Conservation (phyloP, 2,329 filamentous ascomycete genomes). For the Colletotrichum eremochloae region DNA sequence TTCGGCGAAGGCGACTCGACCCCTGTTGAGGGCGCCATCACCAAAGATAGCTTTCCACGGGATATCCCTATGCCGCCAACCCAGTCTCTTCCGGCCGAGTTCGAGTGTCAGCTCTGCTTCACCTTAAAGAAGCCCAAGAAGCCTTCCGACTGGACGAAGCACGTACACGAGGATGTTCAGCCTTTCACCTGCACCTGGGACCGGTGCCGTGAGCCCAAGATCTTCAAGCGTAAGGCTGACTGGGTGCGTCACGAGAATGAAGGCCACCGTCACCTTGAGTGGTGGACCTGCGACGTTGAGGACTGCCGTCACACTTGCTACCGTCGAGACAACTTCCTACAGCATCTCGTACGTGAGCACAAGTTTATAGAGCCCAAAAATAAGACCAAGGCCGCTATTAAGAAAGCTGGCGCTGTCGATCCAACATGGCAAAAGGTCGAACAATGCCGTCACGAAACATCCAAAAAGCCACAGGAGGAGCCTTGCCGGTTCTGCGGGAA, state of each 20-base stretch:
- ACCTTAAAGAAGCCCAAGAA: slow-evolving; percentile 87
- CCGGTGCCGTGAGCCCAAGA: slow-evolving; percentile 85
- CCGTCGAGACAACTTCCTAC: slow-evolving; percentile 91
- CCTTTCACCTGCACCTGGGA: slow-evolving; percentile 95
- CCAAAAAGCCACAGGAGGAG: slow-evolving; percentile 76
- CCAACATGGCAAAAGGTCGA: slow-evolving; percentile 84
- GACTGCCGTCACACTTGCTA: slow-evolving; percentile 88
- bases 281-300: slow-evolving; percentile 87
- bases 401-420: slow-evolving; percentile 69
- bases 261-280: slow-evolving; percentile 88
- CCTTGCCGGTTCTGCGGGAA: slow-evolving; percentile 90
- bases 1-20: slow-evolving; percentile 73
- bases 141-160: slow-evolving; percentile 96
- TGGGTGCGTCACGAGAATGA: slow-evolving; percentile 97
- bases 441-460: slow-evolving; percentile 79
- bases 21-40: slow-evolving; percentile 77
- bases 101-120: slow-evolving; percentile 92
- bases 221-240: slow-evolving; percentile 95
- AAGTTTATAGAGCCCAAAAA: slow-evolving; percentile 86
- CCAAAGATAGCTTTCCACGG: slow-evolving; percentile 79
- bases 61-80: slow-evolving; percentile 88
- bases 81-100: slow-evolving; percentile 81
- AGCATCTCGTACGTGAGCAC: slow-evolving; percentile 92
- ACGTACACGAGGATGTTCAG: slow-evolving; percentile 93
- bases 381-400: slow-evolving; percentile 79